Percentiles rank a stretch among this genome's conserved stretches.
phyloP scores from a whole-genome alignment of 1,284 basidiomycete genomes.

The Sutorius eximius region DNA sequence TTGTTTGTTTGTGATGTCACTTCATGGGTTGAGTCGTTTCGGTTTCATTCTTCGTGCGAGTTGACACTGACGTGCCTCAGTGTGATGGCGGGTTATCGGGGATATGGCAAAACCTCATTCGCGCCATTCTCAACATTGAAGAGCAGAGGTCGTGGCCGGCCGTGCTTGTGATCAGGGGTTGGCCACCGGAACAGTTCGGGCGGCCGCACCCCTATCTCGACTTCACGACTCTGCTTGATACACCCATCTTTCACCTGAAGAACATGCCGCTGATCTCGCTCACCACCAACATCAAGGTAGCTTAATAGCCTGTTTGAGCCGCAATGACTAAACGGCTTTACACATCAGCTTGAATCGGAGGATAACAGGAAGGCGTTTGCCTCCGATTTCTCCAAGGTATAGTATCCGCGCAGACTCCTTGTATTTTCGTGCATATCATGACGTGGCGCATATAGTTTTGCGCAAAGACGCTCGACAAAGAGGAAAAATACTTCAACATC shows the following conservation, averaged over 20 bases:
- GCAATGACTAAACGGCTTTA: neutral
- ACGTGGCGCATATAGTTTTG: conserved; percentile 38
- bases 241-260: neutral
- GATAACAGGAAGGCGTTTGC: conserved; percentile 45
- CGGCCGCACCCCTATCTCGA: neutral
- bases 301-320: neutral
- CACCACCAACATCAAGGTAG: conserved; percentile 21
- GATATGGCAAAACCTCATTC: no score
- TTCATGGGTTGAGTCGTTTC: no score
- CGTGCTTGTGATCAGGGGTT: neutral
- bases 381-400: conserved; percentile 54
- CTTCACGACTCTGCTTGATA: no score
- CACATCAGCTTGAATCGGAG: conserved; percentile 17
- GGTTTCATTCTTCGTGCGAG: no score
- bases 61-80: no score
- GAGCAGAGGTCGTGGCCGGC: no score
- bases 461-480: conserved; percentile 46
- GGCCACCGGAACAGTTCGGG: neutral
- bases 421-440: neutral
- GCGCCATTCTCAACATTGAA: no score
- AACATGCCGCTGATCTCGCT: conserved; percentile 24
- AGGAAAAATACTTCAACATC: conserved; percentile 51
- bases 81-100: no score
- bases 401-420: neutral
- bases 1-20: no score